A percentile compares a stretch with the other conserved stretches of the same genome.
phyloP scores from a whole-genome alignment of 202 grass and related monocot species.

The Schoenoplectus tabernaemontani region DNA sequence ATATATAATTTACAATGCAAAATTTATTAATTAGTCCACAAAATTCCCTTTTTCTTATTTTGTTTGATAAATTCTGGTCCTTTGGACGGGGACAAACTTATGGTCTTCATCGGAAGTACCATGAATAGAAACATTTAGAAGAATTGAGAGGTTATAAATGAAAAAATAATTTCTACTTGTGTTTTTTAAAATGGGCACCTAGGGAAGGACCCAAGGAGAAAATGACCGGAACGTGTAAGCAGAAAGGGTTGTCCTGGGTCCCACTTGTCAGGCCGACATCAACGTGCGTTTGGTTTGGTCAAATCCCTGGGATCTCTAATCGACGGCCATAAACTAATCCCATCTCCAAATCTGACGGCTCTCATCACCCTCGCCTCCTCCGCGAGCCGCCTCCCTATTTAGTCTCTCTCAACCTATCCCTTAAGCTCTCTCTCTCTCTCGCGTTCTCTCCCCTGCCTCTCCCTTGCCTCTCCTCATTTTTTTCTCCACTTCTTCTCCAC shows the following conservation, averaged over 20 bases:
- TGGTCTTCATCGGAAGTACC: neutral
- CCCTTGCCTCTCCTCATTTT: slow-evolving; percentile 9
- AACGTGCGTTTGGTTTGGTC: slow-evolving; percentile 55
- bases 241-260: slow-evolving; percentile 32
- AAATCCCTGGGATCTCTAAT: slow-evolving; percentile 27
- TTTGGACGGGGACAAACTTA: neutral
- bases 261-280: slow-evolving; percentile 34
- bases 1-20: neutral
- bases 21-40: neutral
- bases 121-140: neutral
- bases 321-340: slow-evolving; percentile 23
- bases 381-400: slow-evolving; percentile 57
- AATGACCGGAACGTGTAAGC: slow-evolving; percentile 49
- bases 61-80: neutral
- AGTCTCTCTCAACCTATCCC: slow-evolving; percentile 13
- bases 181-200: slow-evolving; percentile 29
- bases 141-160: neutral
- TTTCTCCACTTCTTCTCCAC: slow-evolving; percentile 25
- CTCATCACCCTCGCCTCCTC: slow-evolving; percentile 2
- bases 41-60: neutral
- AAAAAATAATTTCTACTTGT: slow-evolving; percentile 19
- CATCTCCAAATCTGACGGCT: slow-evolving; percentile 47
- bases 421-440: slow-evolving; percentile 13
- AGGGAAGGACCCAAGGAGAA: slow-evolving; percentile 25
- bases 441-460: neutral